Percentiles rank a stretch among this genome's conserved stretches.
Conservation (phyloP, 1,139 yeast species). For the Candida tunisiensis region DNA sequence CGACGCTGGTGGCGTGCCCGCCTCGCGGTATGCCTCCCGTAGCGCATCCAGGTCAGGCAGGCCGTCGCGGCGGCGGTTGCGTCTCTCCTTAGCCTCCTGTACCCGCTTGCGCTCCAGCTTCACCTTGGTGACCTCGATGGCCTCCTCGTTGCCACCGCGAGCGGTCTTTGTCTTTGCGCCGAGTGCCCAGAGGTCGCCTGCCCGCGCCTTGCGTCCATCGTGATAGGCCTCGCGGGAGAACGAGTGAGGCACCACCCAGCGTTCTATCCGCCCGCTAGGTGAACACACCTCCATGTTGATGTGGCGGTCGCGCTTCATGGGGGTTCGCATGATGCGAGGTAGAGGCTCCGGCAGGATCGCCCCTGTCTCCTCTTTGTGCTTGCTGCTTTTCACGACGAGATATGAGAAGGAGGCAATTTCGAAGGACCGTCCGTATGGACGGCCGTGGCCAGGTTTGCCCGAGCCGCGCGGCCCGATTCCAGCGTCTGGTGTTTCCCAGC, state of each 20-base stretch:
- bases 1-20: no score
- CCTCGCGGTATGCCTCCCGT: no score
- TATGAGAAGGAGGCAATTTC: constrained; percentile 70
- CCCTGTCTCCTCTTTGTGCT: constrained; percentile 40
- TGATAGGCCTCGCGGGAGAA: constrained; percentile 62
- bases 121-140: not conserved
- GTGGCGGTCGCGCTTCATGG: constrained; percentile 69
- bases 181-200: constrained; percentile 86
- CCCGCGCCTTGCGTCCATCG: constrained; percentile 71
- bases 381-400: constrained; percentile 50
- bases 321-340: constrained; percentile 56
- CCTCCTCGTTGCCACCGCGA: constrained; percentile 6
- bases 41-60: no score
- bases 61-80: no score
- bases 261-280: constrained; percentile 61
- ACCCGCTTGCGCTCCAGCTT: no score
- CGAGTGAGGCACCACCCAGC: constrained; percentile 78
- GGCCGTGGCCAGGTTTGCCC: constrained; percentile 51
- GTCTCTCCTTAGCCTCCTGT: no score
- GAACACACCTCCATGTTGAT: constrained; percentile 70
- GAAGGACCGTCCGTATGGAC: constrained; percentile 54
- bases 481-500: constrained; percentile 48
- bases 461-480: constrained; percentile 17
- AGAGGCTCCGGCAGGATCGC: constrained; percentile 5
- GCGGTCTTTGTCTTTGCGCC: constrained; percentile 44